Percentiles rank a stretch among this genome's conserved stretches.
Conservation (phyloP, 306 rosid genomes). For the Dryas octopetala region DNA sequence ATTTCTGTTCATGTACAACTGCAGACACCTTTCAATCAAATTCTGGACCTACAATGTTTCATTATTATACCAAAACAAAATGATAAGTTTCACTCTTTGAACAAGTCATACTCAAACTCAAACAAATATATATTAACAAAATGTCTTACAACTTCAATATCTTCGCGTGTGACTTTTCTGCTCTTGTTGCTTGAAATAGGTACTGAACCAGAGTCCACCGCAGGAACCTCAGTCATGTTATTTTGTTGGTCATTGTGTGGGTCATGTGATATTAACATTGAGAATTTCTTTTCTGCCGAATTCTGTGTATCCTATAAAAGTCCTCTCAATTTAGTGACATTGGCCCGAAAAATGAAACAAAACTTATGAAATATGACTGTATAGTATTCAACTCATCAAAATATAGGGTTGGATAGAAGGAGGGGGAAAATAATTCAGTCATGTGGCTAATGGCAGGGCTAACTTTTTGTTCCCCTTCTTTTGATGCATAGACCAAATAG, state of each 20-base stretch:
- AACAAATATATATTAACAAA: neutral
- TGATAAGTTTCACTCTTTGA: neutral
- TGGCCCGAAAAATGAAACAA: neutral
- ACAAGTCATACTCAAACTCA: conserved; percentile 2
- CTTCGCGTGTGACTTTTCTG: conserved; percentile 11
- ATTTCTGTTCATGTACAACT: conserved; percentile 13
- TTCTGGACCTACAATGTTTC: conserved; percentile 20
- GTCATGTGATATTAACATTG: neutral
- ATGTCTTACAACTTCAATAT: conserved; percentile 18
- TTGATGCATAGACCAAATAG: neutral
- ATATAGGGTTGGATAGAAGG: neutral
- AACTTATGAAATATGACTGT: neutral
- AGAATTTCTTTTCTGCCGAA: neutral
- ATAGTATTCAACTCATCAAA: neutral
- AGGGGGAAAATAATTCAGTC: neutral
- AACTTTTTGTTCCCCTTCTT: neutral
- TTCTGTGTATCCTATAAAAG: conserved; percentile 14
- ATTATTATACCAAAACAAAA: neutral
- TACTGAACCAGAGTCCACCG: conserved; percentile 10
- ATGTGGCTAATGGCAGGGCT: neutral
- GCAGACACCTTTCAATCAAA: conserved; percentile 28
- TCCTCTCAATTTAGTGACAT: neutral
- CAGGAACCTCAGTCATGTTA: neutral
- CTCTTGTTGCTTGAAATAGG: neutral
- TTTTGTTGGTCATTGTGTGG: neutral